phyloP scores from a whole-genome alignment of 495 filamentous ascomycete species.

The Xylaria cubensis region DNA sequence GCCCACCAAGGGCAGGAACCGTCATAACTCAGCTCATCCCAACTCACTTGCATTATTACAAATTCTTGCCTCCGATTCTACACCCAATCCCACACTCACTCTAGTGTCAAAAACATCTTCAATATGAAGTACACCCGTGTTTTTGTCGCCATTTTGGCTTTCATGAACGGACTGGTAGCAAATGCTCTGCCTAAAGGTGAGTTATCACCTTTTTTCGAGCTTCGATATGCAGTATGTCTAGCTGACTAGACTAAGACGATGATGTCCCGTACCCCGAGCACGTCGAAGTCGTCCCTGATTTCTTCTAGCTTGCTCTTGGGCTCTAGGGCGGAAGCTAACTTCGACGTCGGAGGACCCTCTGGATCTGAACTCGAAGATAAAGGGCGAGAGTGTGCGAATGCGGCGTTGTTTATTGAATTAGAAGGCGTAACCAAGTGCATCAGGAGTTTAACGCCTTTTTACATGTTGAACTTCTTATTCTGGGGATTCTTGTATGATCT shows the following conservation, averaged over 20 bases:
- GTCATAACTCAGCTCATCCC: neutral
- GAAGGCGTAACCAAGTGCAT: neutral
- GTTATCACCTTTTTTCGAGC: neutral
- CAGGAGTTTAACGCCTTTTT: no score
- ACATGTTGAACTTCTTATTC: no score
- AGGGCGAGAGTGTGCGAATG: neutral
- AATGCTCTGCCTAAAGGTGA: neutral
- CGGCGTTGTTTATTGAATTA: neutral
- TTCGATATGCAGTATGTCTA: neutral
- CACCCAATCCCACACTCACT: neutral
- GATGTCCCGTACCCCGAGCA: neutral
- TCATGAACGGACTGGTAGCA: neutral
- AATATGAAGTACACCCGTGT: neutral
- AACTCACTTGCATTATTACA: neutral
- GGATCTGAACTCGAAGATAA: neutral
- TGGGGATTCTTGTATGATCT: no score
- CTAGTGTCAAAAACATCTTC: no score
- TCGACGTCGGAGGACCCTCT: neutral
- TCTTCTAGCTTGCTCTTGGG: neutral
- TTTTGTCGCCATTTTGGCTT: neutral
- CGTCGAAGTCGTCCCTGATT: neutral
- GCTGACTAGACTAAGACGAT: neutral
- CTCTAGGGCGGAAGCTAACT: neutral
- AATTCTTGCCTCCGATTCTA: neutral
- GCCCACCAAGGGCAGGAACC: neutral